Conservation (phyloP, 768 basidiomycete species). For the Leccinum fibrillosum region DNA sequence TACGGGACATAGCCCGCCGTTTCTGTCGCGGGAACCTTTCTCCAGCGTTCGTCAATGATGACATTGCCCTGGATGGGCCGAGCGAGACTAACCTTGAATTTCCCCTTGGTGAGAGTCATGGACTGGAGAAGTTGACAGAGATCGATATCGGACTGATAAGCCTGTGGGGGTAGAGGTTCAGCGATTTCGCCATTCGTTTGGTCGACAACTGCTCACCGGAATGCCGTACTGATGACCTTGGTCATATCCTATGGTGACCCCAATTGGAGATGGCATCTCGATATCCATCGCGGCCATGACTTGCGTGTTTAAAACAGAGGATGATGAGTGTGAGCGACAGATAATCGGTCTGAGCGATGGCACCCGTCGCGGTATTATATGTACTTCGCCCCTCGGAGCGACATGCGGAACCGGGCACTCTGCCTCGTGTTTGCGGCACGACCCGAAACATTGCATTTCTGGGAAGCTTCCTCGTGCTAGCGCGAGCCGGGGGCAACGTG, state of each 20-base stretch:
- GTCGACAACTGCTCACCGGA: constrained; percentile 17
- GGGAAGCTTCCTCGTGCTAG: constrained; percentile 12
- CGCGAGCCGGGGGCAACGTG: constrained; percentile 10
- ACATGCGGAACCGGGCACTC: constrained; percentile 26
- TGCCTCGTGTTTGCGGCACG: constrained; percentile 30
- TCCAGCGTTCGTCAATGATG: constrained; percentile 27
- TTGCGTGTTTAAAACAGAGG: background rate
- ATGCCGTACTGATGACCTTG: constrained; percentile 17
- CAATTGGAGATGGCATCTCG: constrained; percentile 32
- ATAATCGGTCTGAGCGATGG: constrained; percentile 15
- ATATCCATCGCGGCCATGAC: constrained; percentile 28
- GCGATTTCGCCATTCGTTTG: background rate
- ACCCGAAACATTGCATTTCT: constrained; percentile 4
- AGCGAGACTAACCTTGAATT: constrained; percentile 29
- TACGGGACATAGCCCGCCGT: constrained; percentile 19
- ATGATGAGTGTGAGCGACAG: background rate
- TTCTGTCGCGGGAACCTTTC: constrained; percentile 30
- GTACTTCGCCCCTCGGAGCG: constrained; percentile 18
- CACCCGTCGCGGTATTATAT: constrained; percentile 23
- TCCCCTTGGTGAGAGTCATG: constrained; percentile 43
- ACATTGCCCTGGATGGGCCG: background rate
- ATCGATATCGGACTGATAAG: constrained; percentile 38
- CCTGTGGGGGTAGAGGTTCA: constrained; percentile 12
- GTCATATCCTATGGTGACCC: constrained; percentile 23
- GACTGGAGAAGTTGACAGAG: constrained; percentile 51